phyloP scores from a whole-genome alignment of 305 asterid genomes.

The Withania somnifera region DNA sequence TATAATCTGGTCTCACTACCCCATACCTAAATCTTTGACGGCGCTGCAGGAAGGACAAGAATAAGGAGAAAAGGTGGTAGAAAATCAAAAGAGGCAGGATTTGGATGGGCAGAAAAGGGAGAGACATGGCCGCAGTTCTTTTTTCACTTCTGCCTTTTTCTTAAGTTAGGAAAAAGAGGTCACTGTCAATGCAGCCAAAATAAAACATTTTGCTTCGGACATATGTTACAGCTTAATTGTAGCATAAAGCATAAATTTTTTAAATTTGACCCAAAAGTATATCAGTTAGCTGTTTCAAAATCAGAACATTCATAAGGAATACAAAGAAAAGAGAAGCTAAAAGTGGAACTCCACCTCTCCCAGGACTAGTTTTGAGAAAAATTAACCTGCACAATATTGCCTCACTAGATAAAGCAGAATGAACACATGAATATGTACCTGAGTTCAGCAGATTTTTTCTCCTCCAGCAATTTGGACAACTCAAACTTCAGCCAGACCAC shows the following conservation, averaged over 20 bases:
- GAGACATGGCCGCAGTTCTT: background rate
- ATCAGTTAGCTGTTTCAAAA: background rate
- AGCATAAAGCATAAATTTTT: background rate
- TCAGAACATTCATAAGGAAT: background rate
- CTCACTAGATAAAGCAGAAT: background rate
- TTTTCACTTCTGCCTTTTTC: background rate
- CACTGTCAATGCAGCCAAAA: background rate
- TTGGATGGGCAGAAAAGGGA: background rate
- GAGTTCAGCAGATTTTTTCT: conserved; percentile 85
- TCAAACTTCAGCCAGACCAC: conserved; percentile 88
- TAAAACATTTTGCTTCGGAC: background rate
- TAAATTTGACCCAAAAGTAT: background rate
- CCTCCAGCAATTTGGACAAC: conserved; percentile 86
- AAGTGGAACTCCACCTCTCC: background rate
- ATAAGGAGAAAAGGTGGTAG: background rate
- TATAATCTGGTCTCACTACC: background rate
- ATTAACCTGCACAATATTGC: background rate
- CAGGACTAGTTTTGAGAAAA: background rate
- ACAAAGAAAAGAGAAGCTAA: background rate
- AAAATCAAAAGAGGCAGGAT: background rate
- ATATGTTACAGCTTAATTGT: background rate
- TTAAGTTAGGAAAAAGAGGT: background rate
- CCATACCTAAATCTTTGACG: background rate
- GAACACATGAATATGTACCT: conserved; percentile 30
- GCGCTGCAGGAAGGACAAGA: background rate